Conservation (phyloP, 495 filamentous ascomycete genomes). For the Aspergillus baeticus region DNA sequence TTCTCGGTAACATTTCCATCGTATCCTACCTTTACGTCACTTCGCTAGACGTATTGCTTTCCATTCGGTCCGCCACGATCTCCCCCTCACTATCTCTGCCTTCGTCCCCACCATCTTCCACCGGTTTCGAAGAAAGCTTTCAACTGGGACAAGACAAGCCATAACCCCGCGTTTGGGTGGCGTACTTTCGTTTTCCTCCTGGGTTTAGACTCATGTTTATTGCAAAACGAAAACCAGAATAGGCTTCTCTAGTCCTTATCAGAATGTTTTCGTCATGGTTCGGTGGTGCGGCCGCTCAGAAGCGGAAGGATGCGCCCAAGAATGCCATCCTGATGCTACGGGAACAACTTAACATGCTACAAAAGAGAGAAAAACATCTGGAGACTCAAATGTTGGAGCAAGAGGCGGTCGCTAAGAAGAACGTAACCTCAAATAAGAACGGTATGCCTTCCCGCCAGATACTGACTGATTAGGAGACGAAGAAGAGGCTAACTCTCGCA, state of each 20-base stretch:
- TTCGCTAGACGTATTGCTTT: not conserved
- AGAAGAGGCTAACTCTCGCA: constrained; percentile 31
- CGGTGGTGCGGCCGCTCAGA: constrained; percentile 73
- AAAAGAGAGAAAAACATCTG: constrained; percentile 91
- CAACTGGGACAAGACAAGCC: not conserved
- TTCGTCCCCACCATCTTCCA: constrained; percentile 2
- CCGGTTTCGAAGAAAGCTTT: not conserved
- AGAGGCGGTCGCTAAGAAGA: constrained; percentile 86
- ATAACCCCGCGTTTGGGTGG: not conserved
- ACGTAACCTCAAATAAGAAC: constrained; percentile 85
- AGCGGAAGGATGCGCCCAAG: constrained; percentile 91
- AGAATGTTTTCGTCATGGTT: constrained; percentile 78
- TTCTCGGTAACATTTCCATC: not conserved
- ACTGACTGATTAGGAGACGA: not conserved
- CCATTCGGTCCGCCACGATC: not conserved
- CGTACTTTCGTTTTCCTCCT: not conserved
- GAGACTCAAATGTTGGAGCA: constrained; percentile 92
- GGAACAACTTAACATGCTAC: constrained; percentile 91
- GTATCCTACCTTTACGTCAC: not conserved
- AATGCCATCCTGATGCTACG: constrained; percentile 91
- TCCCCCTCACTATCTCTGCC: constrained; percentile 21
- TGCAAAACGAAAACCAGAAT: not conserved
- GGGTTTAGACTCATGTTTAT: not conserved
- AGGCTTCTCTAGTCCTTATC: constrained; percentile 8
- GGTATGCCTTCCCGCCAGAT: constrained; percentile 37